These are phyloP conservation scores for Zarea fungicola DNA, from an alignment of 2,329 filamentous ascomycete genomes.

Conservation along the genomic window DNA sequence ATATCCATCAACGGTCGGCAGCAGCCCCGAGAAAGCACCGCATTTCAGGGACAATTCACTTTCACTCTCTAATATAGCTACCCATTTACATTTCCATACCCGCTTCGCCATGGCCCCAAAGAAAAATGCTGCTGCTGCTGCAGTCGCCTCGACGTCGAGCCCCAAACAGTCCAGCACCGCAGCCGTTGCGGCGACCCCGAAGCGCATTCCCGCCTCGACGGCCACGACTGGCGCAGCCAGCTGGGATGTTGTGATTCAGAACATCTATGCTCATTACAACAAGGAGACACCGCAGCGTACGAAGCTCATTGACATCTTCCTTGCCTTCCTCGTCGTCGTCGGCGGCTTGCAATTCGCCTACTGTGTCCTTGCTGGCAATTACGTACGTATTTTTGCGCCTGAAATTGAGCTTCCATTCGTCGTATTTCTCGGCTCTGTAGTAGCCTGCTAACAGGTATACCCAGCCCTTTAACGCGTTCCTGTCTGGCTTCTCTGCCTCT, in stretches of 20 bases:
- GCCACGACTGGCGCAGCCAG: slow-evolving; percentile 27
- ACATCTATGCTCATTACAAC: slow-evolving; percentile 73
- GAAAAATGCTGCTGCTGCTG: slow-evolving; percentile 33
- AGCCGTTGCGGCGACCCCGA: slow-evolving; percentile 15
- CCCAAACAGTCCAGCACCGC: slow-evolving; percentile 42
- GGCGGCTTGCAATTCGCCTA: slow-evolving; percentile 92
- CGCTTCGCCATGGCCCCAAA: slow-evolving; percentile 45
- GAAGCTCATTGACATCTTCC: slow-evolving; percentile 87
- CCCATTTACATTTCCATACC: no score
- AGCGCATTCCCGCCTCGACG: slow-evolving; percentile 17
- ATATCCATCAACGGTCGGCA: no score
- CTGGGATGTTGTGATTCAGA: slow-evolving; percentile 57
- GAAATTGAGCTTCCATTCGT: background rate
- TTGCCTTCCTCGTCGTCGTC: slow-evolving; percentile 79
- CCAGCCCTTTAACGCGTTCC: slow-evolving; percentile 97
- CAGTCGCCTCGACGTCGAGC: slow-evolving; percentile 22
- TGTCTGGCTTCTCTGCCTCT: slow-evolving; percentile 88
- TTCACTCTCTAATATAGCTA: no score
- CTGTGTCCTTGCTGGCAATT: slow-evolving; percentile 88
- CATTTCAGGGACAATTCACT: no score
- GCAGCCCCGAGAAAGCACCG: no score
- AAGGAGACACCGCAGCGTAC: slow-evolving; percentile 81
- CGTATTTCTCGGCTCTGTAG: background rate
- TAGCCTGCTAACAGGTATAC: slow-evolving; percentile 17
- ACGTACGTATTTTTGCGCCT: slow-evolving; percentile 56